phyloP scores from a whole-genome alignment of 2,329 filamentous ascomycete species.

The Didymella arachidicola region DNA sequence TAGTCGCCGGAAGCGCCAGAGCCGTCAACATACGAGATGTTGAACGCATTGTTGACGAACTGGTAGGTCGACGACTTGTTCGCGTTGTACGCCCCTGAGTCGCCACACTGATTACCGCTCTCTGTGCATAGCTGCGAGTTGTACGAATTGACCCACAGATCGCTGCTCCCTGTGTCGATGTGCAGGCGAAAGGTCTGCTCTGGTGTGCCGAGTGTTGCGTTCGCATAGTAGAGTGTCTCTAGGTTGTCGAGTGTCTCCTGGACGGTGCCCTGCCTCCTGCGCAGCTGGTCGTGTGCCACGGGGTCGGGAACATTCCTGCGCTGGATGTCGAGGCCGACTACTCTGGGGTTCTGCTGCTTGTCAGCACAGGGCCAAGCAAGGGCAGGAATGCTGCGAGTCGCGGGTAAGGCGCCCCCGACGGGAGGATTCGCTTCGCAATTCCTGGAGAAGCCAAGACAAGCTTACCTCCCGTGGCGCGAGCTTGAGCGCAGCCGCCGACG shows the following conservation, averaged over 20 bases:
- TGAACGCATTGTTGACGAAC: conserved; percentile 78
- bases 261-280: conserved; percentile 54
- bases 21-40: conserved; percentile 87
- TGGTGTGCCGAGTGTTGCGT: conserved; percentile 65
- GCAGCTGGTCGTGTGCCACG: conserved; percentile 55
- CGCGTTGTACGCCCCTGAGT: conserved; percentile 72
- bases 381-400: conserved; percentile 6
- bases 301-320: conserved; percentile 58
- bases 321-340: conserved; percentile 60
- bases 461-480: conserved; percentile 48
- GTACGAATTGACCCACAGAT: conserved; percentile 71
- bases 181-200: conserved; percentile 63
- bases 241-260: conserved; percentile 63
- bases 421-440: conserved; percentile 29
- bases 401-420: conserved; percentile 9
- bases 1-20: conserved; percentile 81
- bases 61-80: conserved; percentile 78
- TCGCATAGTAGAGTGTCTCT: conserved; percentile 67
- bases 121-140: conserved; percentile 66
- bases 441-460: conserved; percentile 35
- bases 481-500: conserved; percentile 39
- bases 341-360: conserved; percentile 52
- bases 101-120: conserved; percentile 61
- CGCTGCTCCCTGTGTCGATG: conserved; percentile 69
- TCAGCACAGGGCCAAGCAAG: conserved; percentile 21